phyloP scores from a whole-genome alignment of 148 eudicot genomes.

The Fagopyrum tataricum region DNA sequence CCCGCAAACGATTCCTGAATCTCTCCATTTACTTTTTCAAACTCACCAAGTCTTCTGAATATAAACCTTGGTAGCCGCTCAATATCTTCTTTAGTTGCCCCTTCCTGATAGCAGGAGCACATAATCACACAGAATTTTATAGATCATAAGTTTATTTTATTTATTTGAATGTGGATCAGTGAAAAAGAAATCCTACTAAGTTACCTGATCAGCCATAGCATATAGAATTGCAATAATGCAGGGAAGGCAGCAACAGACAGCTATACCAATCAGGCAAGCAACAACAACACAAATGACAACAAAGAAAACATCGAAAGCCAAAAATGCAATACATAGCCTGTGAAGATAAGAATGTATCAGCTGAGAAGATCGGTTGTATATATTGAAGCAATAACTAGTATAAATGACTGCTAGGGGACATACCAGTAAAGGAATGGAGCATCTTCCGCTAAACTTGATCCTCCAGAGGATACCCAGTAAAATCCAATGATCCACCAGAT shows the following conservation, averaged over 20 bases:
- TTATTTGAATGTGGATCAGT: background rate
- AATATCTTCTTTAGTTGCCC: conserved; percentile 84
- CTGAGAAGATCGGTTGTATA: background rate
- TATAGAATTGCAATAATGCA: conserved; percentile 94
- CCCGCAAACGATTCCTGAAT: conserved; percentile 81
- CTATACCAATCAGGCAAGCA: conserved; percentile 89
- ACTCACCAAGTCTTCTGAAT: conserved; percentile 57
- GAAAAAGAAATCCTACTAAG: background rate
- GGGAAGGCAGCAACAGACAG: conserved; percentile 98
- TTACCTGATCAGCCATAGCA: conserved; percentile 96
- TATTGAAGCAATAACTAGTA: background rate
- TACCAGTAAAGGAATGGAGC: conserved; percentile 93
- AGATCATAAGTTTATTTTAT: background rate
- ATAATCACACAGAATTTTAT: background rate
- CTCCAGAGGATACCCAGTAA: conserved; percentile 93
- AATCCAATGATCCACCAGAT: conserved; percentile 99
- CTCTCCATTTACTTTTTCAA: conserved; percentile 76
- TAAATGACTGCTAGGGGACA: conserved; percentile 2
- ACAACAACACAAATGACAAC: conserved; percentile 92
- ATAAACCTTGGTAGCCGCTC: conserved; percentile 66
- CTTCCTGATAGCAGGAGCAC: conserved; percentile 45
- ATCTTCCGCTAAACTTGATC: conserved; percentile 47
- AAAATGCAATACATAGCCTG: conserved; percentile 17
- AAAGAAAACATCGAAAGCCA: conserved; percentile 97
- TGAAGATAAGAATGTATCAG: conserved; percentile 1